Evolutionary conservation across 176 grass and related monocot species (phyloP), one percentile per base, ranked within the genome.

Genomic region (Triticum aestivum): DNA sequence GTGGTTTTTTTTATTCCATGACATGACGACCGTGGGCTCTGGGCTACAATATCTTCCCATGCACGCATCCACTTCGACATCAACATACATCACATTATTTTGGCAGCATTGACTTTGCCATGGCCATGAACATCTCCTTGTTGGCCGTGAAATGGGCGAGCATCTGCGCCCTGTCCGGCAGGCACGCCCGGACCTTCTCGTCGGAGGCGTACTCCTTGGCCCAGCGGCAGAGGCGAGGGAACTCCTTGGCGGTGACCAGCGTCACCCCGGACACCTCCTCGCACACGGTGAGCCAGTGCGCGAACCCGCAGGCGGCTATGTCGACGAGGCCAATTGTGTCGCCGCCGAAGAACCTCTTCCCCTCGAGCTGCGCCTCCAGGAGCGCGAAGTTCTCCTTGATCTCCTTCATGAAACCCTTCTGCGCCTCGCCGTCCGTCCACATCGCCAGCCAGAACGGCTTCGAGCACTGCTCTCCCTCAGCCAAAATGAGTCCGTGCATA

Each of bases 321-420:
- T 97, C 94, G 0, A 69, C 65, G 7, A 79, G 11, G 4, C 92
- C 90, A 2, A 97, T 72, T 17, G 59, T 6, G 1, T 92, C 88
- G 6, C 94, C 90, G 13, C 83, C 86, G 32, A 97, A 92, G 17
- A 92, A 97, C 59, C 69, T 89, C 75, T 83, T 93, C 4, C 29
- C 80, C 21, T 78, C 9, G 5, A 93, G 89, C 66, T 88, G 59
- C 13, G 9, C 85, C 39, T 93, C 89, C 4, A 96, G 42, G 1
- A 83, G 78, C 20, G 18, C 14, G 2, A 93, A 71, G 69, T n/a
- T 84, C 62, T 90, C 85, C 85, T 59, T 90, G 18, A 85, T n/a
- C 84, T 73, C 72, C 47, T 69, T 86, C 34, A 84, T 17, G 35
- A 65, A 73, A 11, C 15, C 73, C 66, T 84, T 20, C 67, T 82